Conservation (phyloP, 2,329 filamentous ascomycete genomes). For the Raffaelea ambrosiae region DNA sequence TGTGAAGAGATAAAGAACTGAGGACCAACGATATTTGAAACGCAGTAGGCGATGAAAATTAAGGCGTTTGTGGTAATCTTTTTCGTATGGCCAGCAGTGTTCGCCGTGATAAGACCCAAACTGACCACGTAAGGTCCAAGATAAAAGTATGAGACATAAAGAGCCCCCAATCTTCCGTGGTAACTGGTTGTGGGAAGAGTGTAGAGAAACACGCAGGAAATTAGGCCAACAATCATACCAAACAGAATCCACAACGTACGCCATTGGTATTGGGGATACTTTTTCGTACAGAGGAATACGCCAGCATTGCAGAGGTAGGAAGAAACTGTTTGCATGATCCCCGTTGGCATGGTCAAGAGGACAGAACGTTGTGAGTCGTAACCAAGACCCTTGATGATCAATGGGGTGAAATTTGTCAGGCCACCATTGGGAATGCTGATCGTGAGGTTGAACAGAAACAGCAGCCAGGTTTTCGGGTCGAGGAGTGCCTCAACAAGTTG, state of each 20-base stretch:
- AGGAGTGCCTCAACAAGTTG: slow-evolving; percentile 8
- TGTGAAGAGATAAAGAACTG: slow-evolving; percentile 52
- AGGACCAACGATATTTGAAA: slow-evolving; percentile 52
- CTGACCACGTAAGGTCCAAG: not conserved
- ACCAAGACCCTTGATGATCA: slow-evolving; percentile 9
- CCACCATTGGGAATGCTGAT: slow-evolving; percentile 12
- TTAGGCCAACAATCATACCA: not conserved
- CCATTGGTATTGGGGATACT: not conserved
- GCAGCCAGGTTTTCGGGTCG: slow-evolving; percentile 12
- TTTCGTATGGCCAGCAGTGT: slow-evolving; percentile 49
- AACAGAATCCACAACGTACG: not conserved
- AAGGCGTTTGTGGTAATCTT: slow-evolving; percentile 56
- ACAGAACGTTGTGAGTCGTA: slow-evolving; percentile 4
- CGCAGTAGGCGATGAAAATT: slow-evolving; percentile 50
- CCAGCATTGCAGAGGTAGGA: not conserved
- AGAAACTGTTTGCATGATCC: slow-evolving; percentile 2
- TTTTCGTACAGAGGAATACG: not conserved
- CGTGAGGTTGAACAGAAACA: slow-evolving; percentile 11
- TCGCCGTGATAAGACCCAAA: slow-evolving; percentile 32
- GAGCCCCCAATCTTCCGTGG: not conserved
- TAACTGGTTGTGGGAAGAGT: not conserved
- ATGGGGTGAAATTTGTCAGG: slow-evolving; percentile 8
- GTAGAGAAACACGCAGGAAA: not conserved
- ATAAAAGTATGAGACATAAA: not conserved
- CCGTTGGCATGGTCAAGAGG: slow-evolving; percentile 8